Conservation (phyloP, 305 asterid genomes). For the Andrographis paniculata region DNA sequence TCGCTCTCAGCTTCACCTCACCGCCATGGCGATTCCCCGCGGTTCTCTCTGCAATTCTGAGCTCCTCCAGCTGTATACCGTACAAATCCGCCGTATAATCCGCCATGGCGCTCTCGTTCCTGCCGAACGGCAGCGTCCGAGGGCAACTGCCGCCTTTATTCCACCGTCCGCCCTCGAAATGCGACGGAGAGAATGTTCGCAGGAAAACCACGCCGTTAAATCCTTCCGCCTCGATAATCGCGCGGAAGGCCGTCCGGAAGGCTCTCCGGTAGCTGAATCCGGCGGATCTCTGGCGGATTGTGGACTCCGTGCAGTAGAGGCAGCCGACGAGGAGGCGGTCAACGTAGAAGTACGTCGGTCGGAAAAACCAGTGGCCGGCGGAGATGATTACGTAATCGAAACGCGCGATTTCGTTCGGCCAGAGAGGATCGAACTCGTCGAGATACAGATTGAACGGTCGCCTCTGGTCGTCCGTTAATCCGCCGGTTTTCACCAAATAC, state of each 20-base stretch:
- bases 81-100: slow-evolving; percentile 28
- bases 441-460: slow-evolving; percentile 28
- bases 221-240: slow-evolving; percentile 15
- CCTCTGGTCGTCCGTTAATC: slow-evolving; percentile 15
- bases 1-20: slow-evolving; percentile 29
- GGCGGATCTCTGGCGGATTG: slow-evolving; percentile 14
- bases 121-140: slow-evolving; percentile 33
- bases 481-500: slow-evolving; percentile 29
- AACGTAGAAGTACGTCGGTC: slow-evolving; percentile 25
- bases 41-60: slow-evolving; percentile 34
- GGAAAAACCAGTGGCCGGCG: slow-evolving; percentile 41
- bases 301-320: slow-evolving; percentile 22
- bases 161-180: slow-evolving; percentile 46
- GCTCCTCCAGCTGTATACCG: slow-evolving; percentile 42
- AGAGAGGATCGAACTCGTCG: slow-evolving; percentile 26
- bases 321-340: slow-evolving; percentile 28
- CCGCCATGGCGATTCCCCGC: too few species aligned
- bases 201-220: slow-evolving; percentile 21
- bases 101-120: slow-evolving; percentile 30
- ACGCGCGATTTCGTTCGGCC: slow-evolving; percentile 23
- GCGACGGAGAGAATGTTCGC: slow-evolving; percentile 42
- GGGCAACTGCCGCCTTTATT: slow-evolving; percentile 40
- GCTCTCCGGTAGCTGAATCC: slow-evolving; percentile 28
- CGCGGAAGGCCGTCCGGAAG: slow-evolving; percentile 26
- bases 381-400: slow-evolving; percentile 34